These are phyloP conservation scores for Fusarium sp. DNA, from an alignment of 2,329 filamentous ascomycete species.

Conservation along the genomic window DNA sequence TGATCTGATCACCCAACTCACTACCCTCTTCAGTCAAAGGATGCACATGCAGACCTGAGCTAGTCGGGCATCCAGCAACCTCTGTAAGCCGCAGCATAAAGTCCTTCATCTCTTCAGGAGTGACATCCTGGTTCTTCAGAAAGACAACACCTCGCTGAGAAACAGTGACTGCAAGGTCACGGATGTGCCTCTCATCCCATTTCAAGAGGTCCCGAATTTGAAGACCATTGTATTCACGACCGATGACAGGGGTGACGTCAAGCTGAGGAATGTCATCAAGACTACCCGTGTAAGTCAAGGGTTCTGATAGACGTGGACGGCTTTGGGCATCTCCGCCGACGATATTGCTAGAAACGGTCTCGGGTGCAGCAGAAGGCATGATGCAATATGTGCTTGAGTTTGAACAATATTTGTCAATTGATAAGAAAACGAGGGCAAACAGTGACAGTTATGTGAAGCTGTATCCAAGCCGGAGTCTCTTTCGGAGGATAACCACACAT, in stretches of 20 bases:
- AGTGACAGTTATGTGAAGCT: slow-evolving; percentile 25
- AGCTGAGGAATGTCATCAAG: slow-evolving; percentile 54
- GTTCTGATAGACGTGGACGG: slow-evolving; percentile 47
- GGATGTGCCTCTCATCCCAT: slow-evolving; percentile 60
- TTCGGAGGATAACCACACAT: slow-evolving; percentile 12
- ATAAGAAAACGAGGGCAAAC: slow-evolving; percentile 6
- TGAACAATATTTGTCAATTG: slow-evolving; percentile 11
- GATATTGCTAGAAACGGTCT: slow-evolving; percentile 45
- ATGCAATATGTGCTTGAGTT: slow-evolving; percentile 21
- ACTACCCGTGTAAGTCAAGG: slow-evolving; percentile 55
- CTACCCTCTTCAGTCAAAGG: slow-evolving; percentile 64
- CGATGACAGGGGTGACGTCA: slow-evolving; percentile 63
- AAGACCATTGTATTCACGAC: slow-evolving; percentile 58
- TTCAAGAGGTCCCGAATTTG: slow-evolving; percentile 51
- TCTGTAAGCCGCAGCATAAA: slow-evolving; percentile 52
- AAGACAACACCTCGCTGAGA: slow-evolving; percentile 55
- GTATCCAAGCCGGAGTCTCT: slow-evolving; percentile 30
- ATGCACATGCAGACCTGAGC: slow-evolving; percentile 65
- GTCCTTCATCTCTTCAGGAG: slow-evolving; percentile 53
- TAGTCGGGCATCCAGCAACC: slow-evolving; percentile 54
- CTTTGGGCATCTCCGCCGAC: slow-evolving; percentile 49
- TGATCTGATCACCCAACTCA: slow-evolving; percentile 66
- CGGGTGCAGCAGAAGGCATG: slow-evolving; percentile 52
- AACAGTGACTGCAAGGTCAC: slow-evolving; percentile 65
- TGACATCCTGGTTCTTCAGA: slow-evolving; percentile 52